Conservation (phyloP, 75 land plant genomes). For the Cupressus sempervirens region DNA sequence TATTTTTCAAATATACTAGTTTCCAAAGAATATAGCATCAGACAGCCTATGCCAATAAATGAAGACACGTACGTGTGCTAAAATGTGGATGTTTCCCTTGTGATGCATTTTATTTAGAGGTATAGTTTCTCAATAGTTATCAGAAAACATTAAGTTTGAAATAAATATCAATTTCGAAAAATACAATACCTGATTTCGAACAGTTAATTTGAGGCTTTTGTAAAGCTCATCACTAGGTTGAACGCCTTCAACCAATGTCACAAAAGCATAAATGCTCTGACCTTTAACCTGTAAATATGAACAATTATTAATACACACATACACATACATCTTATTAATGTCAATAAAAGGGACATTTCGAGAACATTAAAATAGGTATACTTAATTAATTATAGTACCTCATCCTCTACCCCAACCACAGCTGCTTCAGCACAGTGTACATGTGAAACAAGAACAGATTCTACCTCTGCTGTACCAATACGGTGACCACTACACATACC, state of each 20-base stretch:
- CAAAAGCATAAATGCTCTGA: conserved; percentile 95
- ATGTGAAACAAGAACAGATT: conserved; percentile 97
- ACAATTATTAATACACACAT: neutral
- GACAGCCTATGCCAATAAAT: neutral
- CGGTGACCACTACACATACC: conserved; percentile 80
- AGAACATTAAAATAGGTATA: neutral
- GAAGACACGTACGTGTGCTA: neutral
- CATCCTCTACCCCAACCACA: conserved; percentile 97
- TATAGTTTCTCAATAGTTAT: neutral
- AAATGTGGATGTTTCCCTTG: neutral
- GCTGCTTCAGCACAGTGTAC: conserved; percentile 96
- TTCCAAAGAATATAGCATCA: neutral
- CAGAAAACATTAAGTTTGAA: neutral
- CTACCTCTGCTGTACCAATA: conserved; percentile 98
- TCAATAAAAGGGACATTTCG: neutral
- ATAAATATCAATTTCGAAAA: neutral
- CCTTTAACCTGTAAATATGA: conserved; percentile 72
- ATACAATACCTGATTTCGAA: conserved; percentile 64
- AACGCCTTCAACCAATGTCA: conserved; percentile 84
- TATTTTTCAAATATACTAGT: neutral
- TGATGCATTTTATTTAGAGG: neutral
- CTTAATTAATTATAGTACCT: conserved; percentile 42
- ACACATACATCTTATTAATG: neutral
- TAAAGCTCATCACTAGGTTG: conserved; percentile 77
- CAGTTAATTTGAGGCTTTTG: conserved; percentile 54